These are phyloP conservation scores for Zygosaccharomyces rouxii DNA, from an alignment of 805 yeast species.

Conservation along the genomic window DNA sequence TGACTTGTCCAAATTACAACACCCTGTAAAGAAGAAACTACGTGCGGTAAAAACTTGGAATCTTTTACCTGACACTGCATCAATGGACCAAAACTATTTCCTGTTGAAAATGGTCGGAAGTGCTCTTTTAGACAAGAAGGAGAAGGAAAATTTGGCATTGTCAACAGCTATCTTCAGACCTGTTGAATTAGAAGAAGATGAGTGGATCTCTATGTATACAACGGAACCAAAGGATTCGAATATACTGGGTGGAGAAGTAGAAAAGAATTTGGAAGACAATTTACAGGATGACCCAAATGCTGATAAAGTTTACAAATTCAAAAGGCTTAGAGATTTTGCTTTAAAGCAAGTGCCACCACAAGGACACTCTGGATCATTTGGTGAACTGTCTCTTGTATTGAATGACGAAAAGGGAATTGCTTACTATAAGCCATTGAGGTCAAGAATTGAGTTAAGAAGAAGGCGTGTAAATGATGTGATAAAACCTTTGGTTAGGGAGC, in stretches of 20 bases:
- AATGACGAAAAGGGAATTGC: slow-evolving; percentile 53
- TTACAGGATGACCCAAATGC: slow-evolving; percentile 42
- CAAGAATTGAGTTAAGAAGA: slow-evolving; percentile 76
- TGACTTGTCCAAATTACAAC: slow-evolving; percentile 48
- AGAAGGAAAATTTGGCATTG: slow-evolving; percentile 36
- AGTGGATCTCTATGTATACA: slow-evolving; percentile 71
- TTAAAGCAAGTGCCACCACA: slow-evolving; percentile 45
- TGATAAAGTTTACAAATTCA: slow-evolving; percentile 50
- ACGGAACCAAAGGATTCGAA: slow-evolving; percentile 43
- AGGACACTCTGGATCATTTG: slow-evolving; percentile 27
- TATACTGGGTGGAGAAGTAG: slow-evolving; percentile 40
- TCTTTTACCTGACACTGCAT: slow-evolving; percentile 84
- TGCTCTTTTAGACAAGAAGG: slow-evolving; percentile 40
- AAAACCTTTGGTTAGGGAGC: slow-evolving; percentile 44
- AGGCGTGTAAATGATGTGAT: slow-evolving; percentile 58
- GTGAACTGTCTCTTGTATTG: slow-evolving; percentile 65
- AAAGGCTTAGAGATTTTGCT: slow-evolving; percentile 75
- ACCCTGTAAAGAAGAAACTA: slow-evolving; percentile 71
- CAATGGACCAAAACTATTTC: slow-evolving; percentile 73
- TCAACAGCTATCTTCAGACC: slow-evolving; percentile 69
- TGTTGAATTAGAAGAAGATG: slow-evolving; percentile 61
- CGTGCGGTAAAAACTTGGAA: slow-evolving; percentile 77
- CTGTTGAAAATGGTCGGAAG: slow-evolving; percentile 58
- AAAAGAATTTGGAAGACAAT: slow-evolving; percentile 31
- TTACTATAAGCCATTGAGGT: slow-evolving; percentile 70